A percentile compares a stretch with the other conserved stretches of the same genome.
These are phyloP conservation scores for Debaryomyces sp. DNA, from an alignment of 1,139 yeast species.

Conservation along the genomic window DNA sequence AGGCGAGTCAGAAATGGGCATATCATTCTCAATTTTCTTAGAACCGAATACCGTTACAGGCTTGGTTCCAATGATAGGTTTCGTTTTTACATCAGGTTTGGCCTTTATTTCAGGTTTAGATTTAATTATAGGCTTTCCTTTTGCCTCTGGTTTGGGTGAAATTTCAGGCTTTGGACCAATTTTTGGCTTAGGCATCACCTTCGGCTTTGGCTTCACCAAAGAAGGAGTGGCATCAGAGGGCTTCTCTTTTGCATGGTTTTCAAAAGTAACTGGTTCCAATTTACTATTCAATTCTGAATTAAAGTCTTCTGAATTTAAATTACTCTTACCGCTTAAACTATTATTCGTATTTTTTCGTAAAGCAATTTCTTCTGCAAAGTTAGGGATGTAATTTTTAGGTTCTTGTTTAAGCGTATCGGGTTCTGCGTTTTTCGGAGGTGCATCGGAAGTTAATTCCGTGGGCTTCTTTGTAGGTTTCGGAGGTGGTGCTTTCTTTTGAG, in stretches of 20 bases:
- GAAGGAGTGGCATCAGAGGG: constrained; percentile 12
- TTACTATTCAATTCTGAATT: constrained; percentile 4
- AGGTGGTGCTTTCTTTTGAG: constrained; percentile 34
- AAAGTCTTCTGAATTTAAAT: not conserved
- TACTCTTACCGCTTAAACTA: not conserved
- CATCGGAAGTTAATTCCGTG: not conserved
- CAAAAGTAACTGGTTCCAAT: constrained; percentile 13
- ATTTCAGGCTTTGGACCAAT: constrained; percentile 15
- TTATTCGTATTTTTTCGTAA: not conserved
- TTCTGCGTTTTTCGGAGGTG: not conserved
- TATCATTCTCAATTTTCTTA: not conserved
- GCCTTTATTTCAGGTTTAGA: not conserved
- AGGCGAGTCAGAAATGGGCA: not conserved
- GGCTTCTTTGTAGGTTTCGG: constrained; percentile 43
- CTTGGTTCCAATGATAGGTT: constrained; percentile 5
- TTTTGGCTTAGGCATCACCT: constrained; percentile 20
- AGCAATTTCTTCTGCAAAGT: constrained; percentile 27
- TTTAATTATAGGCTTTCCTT: not conserved
- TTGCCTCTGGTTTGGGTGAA: constrained; percentile 15
- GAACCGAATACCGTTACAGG: not conserved
- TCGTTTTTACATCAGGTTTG: constrained; percentile 9
- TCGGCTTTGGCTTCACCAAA: constrained; percentile 16
- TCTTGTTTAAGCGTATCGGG: constrained; percentile 11
- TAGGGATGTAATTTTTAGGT: constrained; percentile 14
- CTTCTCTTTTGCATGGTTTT: constrained; percentile 11